A percentile compares a stretch with the other conserved stretches of the same genome.
These are phyloP conservation scores for Cytidiella melzeri DNA, from an alignment of 768 basidiomycete species.

Conservation along the genomic window DNA sequence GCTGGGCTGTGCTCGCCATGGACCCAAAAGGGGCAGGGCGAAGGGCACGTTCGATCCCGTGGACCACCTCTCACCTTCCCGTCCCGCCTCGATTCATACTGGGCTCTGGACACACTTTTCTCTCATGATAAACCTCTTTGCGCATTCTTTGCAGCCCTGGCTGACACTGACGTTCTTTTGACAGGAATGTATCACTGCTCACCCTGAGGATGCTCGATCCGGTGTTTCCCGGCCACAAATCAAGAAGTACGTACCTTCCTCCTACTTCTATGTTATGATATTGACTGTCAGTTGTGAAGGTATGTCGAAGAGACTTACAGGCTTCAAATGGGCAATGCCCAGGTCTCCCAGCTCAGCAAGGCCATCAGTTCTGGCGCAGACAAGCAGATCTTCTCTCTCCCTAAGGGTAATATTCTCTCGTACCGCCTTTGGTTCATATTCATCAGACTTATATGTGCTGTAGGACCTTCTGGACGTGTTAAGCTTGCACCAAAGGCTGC, in stretches of 20 bases:
- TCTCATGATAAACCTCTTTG: background rate
- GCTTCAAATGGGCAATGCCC: conserved; percentile 72
- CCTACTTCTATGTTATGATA: conserved; percentile 8
- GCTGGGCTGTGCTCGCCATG: conserved; percentile 9
- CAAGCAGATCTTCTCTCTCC: conserved; percentile 77
- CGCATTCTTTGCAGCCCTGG: conserved; percentile 5
- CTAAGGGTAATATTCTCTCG: conserved; percentile 58
- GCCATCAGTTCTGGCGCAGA: conserved; percentile 81
- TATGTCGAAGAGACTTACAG: conserved; percentile 82
- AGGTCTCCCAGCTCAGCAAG: conserved; percentile 70
- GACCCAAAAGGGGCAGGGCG: conserved; percentile 37
- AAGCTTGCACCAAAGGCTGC: conserved; percentile 63
- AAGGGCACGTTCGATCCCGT: conserved; percentile 29
- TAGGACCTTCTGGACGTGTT: conserved; percentile 46
- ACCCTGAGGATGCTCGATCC: conserved; percentile 68
- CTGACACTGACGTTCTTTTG: conserved; percentile 15
- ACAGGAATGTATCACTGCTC: conserved; percentile 75
- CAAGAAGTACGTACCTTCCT: conserved; percentile 66
- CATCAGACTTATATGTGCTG: conserved; percentile 1
- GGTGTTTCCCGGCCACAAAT: conserved; percentile 90
- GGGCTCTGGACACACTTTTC: background rate
- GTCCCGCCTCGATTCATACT: conserved; percentile 13
- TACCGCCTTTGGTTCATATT: background rate
- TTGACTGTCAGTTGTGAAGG: conserved; percentile 34
- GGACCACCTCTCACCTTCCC: conserved; percentile 22